Base-by-base conservation (phyloP, 2,329 filamentous ascomycete species). In the Cordyceps militaris region DNA sequence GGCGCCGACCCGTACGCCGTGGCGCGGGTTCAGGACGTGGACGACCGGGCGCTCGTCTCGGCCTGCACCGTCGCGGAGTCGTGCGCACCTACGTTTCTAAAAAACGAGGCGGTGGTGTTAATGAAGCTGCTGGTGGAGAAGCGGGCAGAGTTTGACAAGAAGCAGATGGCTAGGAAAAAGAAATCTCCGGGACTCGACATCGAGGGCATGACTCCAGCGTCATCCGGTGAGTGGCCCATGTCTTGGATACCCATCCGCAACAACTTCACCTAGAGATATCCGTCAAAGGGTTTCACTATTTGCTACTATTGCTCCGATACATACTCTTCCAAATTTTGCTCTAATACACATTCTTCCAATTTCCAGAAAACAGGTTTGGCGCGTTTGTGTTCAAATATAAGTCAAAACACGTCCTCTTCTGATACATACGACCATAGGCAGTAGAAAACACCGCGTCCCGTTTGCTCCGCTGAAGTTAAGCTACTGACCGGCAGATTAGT, bases 211-310 rank as follows among this genome's bases (percentile, higher is more conserved):
- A 44, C 51, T 16, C 38, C 38, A 16, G 51, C 19, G 40, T 3
- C 51, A 3, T 44, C 51, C 6, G 51, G 16, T 9, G 51, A 44
- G 28, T 54, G 51, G 51, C 38, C 51, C 26, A 54, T 44, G 40
- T 54, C 51, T 34, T 54, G 51, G 51, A 44, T 54, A 44, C 51
- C 51, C 1, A 54, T 54, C 38, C 51, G 51, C 38, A 44, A 43
- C 26, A 32, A 38, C 26, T 3, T 23, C 23, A 13, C 32, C 16
- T 53, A 53, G 26, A 13, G 9, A 23, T 32, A 11, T 23, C n/a
- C 7, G 23, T 40, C 28, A 9, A 14, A 21, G 34, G 6, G 23
- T 16, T 28, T 13, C 13, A 28, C n/a, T 30, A n/a, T 14, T 16
- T 26, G 32, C 24, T 32, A 3, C 3, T 53, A 1, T 30, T 30